Base-by-base conservation (phyloP, 805 yeast species). In the Nakazawaea pomicola region DNA sequence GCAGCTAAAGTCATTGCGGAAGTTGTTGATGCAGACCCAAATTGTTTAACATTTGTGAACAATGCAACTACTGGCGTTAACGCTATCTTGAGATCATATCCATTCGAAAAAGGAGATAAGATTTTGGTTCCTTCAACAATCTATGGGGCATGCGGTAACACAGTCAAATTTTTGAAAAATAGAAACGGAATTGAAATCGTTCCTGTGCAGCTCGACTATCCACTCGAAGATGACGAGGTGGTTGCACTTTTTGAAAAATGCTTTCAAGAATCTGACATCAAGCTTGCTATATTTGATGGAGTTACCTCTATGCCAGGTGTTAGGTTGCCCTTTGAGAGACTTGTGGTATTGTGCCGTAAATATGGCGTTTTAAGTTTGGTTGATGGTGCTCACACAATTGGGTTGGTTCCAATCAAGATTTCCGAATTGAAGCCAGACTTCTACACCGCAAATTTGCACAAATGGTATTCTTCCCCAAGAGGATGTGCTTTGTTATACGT, bases 371-470 rank as follows among this genome's bases (percentile, higher is more conserved):
- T 78, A 34, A 74, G 85, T 3, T 57, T 80, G 32, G 69, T 83
- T 19, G 91, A 83, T 55, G 91, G 83, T 11, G 91, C 90, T 4
- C 91, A 83, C 53, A 72, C 77, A 1, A 65, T 76, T 27, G 91
- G 91, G 0, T 58, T 68, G 41, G 50, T 74, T 23, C 70, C 71
- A 8, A 40, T 74, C n/a, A 61, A 67, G 34, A 48, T 78, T 27
- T 57, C 55, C 10, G 52, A 52, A 10, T 47, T 72, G 18, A 47
- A 65, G 35, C 85, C 88, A 0, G 88, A 81, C 50, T 83, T 79
- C 53, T 73, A 67, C 53, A 65, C 71, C 18, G 59, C 81, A 16
- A 83, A 83, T 51, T 60, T 82, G 15, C 90, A 83, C 64, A 83
- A 83, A 52, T 83, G 90, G 90, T 61, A 67, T 29, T 76, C 53